phyloP scores from a whole-genome alignment of 768 basidiomycete species.

The Boletus vinaceobasis region DNA sequence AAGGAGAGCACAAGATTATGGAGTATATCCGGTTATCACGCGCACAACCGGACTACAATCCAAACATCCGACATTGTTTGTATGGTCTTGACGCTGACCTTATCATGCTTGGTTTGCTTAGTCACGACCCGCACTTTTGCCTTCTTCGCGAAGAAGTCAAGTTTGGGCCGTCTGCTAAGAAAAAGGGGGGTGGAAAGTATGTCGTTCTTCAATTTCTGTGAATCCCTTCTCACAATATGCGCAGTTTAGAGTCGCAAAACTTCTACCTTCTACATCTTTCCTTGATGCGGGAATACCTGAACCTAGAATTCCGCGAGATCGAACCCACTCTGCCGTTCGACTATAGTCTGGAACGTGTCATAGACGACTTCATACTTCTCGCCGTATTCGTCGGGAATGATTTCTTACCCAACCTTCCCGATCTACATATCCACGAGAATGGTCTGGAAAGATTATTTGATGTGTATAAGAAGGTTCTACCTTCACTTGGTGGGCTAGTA shows the following conservation, averaged over 20 bases:
- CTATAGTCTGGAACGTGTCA: constrained; percentile 90
- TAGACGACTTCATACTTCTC: constrained; percentile 96
- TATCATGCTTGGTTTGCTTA: constrained; percentile 95
- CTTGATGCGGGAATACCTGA: constrained; percentile 93
- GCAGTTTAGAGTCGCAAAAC: constrained; percentile 69
- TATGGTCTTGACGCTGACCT: constrained; percentile 98
- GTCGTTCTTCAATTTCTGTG: constrained; percentile 1
- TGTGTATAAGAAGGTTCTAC: constrained; percentile 91
- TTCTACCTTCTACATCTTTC: constrained; percentile 96
- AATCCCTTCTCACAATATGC: constrained; percentile 7
- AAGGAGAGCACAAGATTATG: constrained; percentile 99
- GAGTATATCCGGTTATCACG: constrained; percentile 95
- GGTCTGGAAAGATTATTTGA: constrained; percentile 91
- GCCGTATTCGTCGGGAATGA: constrained; percentile 98
- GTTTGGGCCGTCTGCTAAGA: constrained; percentile 79
- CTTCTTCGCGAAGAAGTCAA: constrained; percentile 96
- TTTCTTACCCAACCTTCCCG: constrained; percentile 93
- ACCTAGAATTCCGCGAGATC: constrained; percentile 87
- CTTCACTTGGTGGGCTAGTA: constrained; percentile 56
- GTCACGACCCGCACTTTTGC: constrained; percentile 99
- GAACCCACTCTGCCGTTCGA: constrained; percentile 64
- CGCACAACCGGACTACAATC: constrained; percentile 94
- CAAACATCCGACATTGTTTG: constrained; percentile 94
- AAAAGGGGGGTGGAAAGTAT: constrained; percentile 62
- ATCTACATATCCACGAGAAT: constrained; percentile 97